phyloP scores from a whole-genome alignment of 164 flowering plant genomes.

The Berberis vulgaris region DNA sequence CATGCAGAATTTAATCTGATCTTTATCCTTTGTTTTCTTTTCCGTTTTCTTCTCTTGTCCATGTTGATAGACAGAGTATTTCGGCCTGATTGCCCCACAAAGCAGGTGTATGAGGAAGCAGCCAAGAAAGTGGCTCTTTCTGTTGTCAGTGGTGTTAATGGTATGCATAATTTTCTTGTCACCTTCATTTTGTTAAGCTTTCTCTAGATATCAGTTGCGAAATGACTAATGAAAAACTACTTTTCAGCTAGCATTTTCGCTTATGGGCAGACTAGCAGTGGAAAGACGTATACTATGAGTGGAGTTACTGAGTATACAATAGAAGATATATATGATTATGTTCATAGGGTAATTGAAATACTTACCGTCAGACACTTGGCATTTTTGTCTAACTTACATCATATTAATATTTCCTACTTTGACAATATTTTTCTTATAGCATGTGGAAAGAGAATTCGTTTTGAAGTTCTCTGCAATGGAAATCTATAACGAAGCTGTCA shows the following conservation, averaged over 20 bases:
- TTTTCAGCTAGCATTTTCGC: slow-evolving; percentile 84
- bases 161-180: slow-evolving; percentile 34
- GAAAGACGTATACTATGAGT: slow-evolving; percentile 92
- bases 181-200: neutral
- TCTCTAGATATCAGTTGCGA: neutral
- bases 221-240: neutral
- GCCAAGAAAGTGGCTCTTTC: slow-evolving; percentile 82
- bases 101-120: slow-evolving; percentile 70
- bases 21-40: neutral
- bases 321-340: slow-evolving; percentile 65
- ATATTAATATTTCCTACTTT: neutral
- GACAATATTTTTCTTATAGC: slow-evolving; percentile 29
- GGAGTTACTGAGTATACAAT: slow-evolving; percentile 73
- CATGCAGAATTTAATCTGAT: too few relatives aligned
- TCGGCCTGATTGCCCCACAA: slow-evolving; percentile 45
- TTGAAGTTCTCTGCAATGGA: slow-evolving; percentile 93
- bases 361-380: neutral
- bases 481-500: slow-evolving; percentile 90
- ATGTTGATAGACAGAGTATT: slow-evolving; percentile 63
- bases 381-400: neutral
- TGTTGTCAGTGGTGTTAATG: slow-evolving; percentile 70
- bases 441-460: slow-evolving; percentile 54
- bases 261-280: slow-evolving; percentile 98
- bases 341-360: slow-evolving; percentile 41
- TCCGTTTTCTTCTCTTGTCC: neutral